Evolutionary conservation across 768 basidiomycete species (phyloP), one percentile per base, ranked within the genome.

Genomic region (Boletus pseudopeckii): DNA sequence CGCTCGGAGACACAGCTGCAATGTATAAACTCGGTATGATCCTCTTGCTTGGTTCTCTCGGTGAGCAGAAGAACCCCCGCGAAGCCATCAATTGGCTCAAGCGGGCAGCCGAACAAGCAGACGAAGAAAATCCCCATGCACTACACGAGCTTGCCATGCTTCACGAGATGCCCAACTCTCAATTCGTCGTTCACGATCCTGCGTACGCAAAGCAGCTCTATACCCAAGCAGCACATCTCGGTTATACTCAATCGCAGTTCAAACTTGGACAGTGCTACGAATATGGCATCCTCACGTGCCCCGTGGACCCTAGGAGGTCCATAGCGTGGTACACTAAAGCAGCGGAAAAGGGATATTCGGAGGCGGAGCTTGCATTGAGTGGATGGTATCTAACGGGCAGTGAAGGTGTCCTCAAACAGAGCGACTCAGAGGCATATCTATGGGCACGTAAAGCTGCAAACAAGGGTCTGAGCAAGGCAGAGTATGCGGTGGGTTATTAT

Each of bases 11-110:
- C 69, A 98, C 96, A 0, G 86, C 96, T 26, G 97, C 94, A 4
- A 99, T 98, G 97, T 98, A 97, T 77, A 98, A 98, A 71, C 84
- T 99, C n/a, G 94, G 94, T n/a, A 95, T 97, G 88, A 90, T 98
- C 58, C 79, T 97, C 30, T 78, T 98, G 20, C 82, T 90, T 34
- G 96, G 95, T 11, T 72, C 84, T 15, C 78, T 98, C 5, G 88
- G 85, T 24, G 92, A 95, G 69, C 82, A 79, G 52, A 85, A 81
- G 58, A 97, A 97, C 67, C 85, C 85, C 2, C 83, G 94, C 32
- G 97, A 99, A 67, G 95, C 94, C 7, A 83, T 96, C 59, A 87
- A 85, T 53, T 99, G 97, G 97, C 77, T 99, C 52, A 87, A 88
- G 61, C 83, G 94, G 22, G 97, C 97, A 1, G 95, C 94, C 3